These are phyloP conservation scores for Choanephora cucurbitarum DNA, from an alignment of 371 early-diverging fungal genomes.

Conservation along the genomic window DNA sequence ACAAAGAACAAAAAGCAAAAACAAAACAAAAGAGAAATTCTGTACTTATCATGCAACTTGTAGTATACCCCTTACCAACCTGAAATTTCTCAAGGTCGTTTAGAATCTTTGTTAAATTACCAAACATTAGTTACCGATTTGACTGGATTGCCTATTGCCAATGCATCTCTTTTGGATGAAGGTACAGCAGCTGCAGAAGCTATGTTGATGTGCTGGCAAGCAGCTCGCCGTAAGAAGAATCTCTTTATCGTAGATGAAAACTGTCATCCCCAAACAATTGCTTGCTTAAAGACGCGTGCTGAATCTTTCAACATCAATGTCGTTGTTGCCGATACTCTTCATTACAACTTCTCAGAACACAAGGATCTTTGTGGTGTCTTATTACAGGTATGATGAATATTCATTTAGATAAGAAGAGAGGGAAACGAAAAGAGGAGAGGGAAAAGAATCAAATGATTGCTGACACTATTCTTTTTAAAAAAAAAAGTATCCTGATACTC, in stretches of 20 bases:
- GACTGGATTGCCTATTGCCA: conserved; percentile 93
- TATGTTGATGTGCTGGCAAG: conserved; percentile 87
- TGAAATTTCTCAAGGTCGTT: conserved; percentile 96
- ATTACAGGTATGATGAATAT: conserved; percentile 67
- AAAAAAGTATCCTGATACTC: conserved; percentile 88
- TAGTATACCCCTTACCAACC: conserved; percentile 98
- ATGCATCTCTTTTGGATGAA: conserved; percentile 96
- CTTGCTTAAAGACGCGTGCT: conserved; percentile 89
- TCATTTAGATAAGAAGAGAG: background rate
- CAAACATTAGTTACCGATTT: conserved; percentile 95
- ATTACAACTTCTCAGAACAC: conserved; percentile 75
- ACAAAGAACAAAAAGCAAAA: background rate
- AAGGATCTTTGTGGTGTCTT: conserved; percentile 85
- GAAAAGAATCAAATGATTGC: no score
- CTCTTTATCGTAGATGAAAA: conserved; percentile 91
- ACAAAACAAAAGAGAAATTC: no score
- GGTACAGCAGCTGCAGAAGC: conserved; percentile 98
- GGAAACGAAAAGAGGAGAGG: conserved; percentile 5
- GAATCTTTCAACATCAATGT: conserved; percentile 92
- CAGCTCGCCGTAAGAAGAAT: conserved; percentile 69
- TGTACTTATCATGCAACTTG: conserved; percentile 4
- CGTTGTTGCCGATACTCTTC: conserved; percentile 77
- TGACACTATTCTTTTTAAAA: conserved; percentile 4
- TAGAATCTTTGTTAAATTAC: conserved; percentile 95
- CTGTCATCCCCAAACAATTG: conserved; percentile 94